These are phyloP conservation scores for Fomitopsis palustris DNA, from an alignment of 1,284 basidiomycete species.

Conservation along the genomic window DNA sequence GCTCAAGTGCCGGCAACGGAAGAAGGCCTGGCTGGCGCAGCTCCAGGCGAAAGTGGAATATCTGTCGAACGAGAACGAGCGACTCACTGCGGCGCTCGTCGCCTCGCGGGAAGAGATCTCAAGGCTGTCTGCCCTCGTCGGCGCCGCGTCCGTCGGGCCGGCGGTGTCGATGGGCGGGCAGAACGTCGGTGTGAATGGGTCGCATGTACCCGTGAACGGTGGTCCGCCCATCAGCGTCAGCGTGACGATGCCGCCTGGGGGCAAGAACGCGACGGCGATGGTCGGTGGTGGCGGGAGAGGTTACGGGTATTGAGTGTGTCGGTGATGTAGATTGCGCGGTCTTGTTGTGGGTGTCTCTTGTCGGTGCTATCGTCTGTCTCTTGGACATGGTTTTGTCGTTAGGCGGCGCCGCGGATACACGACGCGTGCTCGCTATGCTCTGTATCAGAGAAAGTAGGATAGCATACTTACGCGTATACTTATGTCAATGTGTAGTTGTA, in stretches of 20 bases:
- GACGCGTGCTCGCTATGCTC: not conserved
- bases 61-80: constrained; percentile 89
- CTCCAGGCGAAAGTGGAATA: constrained; percentile 93
- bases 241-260: constrained; percentile 34
- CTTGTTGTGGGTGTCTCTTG: too few relatives aligned
- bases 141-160: constrained; percentile 50
- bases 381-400: not conserved
- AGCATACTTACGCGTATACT: constrained; percentile 2
- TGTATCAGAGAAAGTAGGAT: not conserved
- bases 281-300: constrained; percentile 25
- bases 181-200: not conserved
- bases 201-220: constrained; percentile 17
- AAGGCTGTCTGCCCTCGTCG: constrained; percentile 69
- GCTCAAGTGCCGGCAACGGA: constrained; percentile 96
- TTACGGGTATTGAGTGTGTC: constrained; percentile 21
- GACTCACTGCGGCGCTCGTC: constrained; percentile 76
- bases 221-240: constrained; percentile 26
- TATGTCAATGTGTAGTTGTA: constrained; percentile 1
- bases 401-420: not conserved
- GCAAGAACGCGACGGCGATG: constrained; percentile 25
- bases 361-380: not conserved
- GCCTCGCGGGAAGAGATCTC: constrained; percentile 77
- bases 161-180: constrained; percentile 22
- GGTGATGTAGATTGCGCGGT: not conserved
- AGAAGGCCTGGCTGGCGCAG: constrained; percentile 95